Percentiles rank a stretch among this genome's conserved stretches.
Evolutionary conservation across 169 alveolate species (phyloP).

Genomic region (Cryptosporidium andersoni): DNA sequence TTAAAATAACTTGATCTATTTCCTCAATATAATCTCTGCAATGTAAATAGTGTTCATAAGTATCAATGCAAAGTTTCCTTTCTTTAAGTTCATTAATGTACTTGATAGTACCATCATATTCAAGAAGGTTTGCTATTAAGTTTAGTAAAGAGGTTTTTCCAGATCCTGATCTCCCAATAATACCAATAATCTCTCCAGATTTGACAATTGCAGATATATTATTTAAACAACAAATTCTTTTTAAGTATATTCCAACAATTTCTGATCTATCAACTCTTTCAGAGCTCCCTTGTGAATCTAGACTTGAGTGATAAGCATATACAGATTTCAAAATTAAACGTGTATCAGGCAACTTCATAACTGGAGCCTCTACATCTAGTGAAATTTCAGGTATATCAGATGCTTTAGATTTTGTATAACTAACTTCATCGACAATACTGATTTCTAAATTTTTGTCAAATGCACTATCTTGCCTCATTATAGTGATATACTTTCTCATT

Average conservation of each 20-base stretch:
- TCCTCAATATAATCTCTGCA: conserved; percentile 21
- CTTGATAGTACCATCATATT: conserved; percentile 13
- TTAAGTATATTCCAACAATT: conserved; percentile 26
- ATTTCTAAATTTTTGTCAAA: neutral
- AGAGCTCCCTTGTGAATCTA: conserved; percentile 3
- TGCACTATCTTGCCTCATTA: conserved; percentile 14
- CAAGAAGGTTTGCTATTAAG: conserved; percentile 51
- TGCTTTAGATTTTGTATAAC: neutral
- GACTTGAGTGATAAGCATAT: conserved; percentile 29
- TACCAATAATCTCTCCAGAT: conserved; percentile 56
- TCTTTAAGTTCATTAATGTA: neutral
- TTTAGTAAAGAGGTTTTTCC: conserved; percentile 51
- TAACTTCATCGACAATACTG: neutral
- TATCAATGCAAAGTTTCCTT: neutral
- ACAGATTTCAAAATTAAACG: conserved; percentile 35
- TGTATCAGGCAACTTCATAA: neutral
- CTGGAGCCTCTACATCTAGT: neutral
- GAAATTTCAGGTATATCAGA: conserved; percentile 1
- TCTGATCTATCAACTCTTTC: conserved; percentile 55
- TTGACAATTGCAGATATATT: conserved; percentile 39
- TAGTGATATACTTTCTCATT: conserved; percentile 32
- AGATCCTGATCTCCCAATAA: conserved; percentile 67
- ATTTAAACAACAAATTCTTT: conserved; percentile 22
- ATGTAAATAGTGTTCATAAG: neutral
- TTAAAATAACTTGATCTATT: conserved; percentile 25